Evolutionary conservation across 192 early-diverging fungal species (phyloP).

Genomic region (Anaeromyces robustus): DNA sequence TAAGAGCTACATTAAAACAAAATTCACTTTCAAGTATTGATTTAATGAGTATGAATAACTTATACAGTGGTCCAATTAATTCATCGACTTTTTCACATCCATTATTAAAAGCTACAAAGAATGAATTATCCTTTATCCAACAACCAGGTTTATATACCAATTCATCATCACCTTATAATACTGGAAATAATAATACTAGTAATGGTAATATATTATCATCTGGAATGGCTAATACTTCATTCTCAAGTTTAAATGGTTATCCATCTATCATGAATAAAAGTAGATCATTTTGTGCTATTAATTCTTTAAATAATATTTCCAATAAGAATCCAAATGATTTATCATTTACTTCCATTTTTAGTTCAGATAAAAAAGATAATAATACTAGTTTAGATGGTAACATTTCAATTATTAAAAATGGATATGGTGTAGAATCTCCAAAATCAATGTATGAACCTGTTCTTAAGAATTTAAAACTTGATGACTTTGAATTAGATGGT

Average conservation of each 20-base stretch:
- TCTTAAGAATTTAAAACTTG: not conserved
- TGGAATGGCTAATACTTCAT: not conserved
- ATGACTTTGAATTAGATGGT: not conserved
- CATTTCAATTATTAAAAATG: not conserved
- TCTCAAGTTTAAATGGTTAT: not conserved
- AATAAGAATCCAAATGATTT: not conserved
- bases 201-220: not conserved
- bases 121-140: not conserved
- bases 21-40: not conserved
- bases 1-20: not conserved
- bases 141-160: not conserved
- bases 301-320: not conserved
- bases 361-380: not conserved
- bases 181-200: not conserved
- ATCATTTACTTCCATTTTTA: not conserved
- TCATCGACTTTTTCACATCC: not conserved
- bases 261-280: not conserved
- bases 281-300: not conserved
- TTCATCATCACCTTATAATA: not conserved
- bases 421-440: not conserved
- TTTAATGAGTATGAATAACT: not conserved
- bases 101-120: not conserved
- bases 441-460: not conserved
- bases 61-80: not conserved
- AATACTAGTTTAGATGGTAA: not conserved